Evolutionary conservation across 2,329 filamentous ascomycete genomes (phyloP).

Genomic region (Verticillium tricorpus): DNA sequence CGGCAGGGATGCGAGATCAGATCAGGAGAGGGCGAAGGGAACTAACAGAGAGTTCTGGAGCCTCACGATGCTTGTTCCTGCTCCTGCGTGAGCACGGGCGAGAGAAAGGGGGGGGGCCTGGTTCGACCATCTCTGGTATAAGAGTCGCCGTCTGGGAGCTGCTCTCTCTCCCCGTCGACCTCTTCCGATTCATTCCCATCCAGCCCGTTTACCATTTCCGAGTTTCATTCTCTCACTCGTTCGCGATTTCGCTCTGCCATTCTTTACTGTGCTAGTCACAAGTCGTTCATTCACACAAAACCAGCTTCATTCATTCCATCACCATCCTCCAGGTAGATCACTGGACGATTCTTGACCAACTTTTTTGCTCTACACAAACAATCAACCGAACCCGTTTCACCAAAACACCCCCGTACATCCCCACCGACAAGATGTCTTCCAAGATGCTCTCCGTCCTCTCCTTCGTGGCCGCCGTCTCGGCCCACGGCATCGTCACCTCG

Average conservation of each 20-base stretch:
- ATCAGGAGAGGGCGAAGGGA: neutral
- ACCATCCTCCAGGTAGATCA: slow-evolving; percentile 2
- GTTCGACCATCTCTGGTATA: neutral
- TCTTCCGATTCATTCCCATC: slow-evolving; percentile 13
- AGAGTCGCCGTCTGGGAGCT: neutral
- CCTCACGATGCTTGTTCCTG: neutral
- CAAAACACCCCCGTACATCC: neutral
- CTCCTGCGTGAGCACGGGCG: neutral
- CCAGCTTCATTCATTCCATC: neutral
- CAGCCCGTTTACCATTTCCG: slow-evolving; percentile 3
- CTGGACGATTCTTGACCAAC: slow-evolving; percentile 5
- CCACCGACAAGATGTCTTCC: slow-evolving; percentile 10
- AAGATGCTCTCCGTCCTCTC: slow-evolving; percentile 13
- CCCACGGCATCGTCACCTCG: slow-evolving; percentile 15
- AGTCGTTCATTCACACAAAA: slow-evolving; percentile 11
- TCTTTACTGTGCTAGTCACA: slow-evolving; percentile 13
- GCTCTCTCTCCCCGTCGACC: neutral
- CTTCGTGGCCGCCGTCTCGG: slow-evolving; percentile 13
- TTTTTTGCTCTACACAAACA: neutral
- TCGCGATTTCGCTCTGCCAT: slow-evolving; percentile 1
- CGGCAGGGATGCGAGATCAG: neutral
- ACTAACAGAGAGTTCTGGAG: no score
- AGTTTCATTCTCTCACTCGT: slow-evolving; percentile 7
- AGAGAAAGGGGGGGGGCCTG: no score
- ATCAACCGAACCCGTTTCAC: neutral